A percentile compares a stretch with the other conserved stretches of the same genome.
Conservation (phyloP, 208 protist genomes). For the Leptomonas seymouri region DNA sequence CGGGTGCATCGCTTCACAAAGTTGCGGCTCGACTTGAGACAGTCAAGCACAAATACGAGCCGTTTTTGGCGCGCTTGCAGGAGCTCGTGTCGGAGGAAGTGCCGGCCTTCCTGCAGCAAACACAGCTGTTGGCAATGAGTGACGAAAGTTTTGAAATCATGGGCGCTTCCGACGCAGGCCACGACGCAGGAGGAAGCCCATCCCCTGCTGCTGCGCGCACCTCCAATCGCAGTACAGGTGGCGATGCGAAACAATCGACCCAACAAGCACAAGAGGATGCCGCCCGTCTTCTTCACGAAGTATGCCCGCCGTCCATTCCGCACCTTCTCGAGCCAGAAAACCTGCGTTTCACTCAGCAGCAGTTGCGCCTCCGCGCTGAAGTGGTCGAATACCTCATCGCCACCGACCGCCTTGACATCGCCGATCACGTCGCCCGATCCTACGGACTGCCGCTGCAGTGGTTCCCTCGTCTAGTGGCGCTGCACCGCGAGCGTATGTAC, state of each 20-base stretch:
- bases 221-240: not conserved
- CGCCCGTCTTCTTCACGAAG: constrained; percentile 35
- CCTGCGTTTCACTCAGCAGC: constrained; percentile 42
- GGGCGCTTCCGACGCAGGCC: not conserved
- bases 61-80: constrained; percentile 35
- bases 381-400: constrained; percentile 83
- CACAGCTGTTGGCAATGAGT: constrained; percentile 37
- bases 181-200: not conserved
- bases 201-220: not conserved
- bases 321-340: constrained; percentile 57
- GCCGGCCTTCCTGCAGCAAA: constrained; percentile 48
- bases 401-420: constrained; percentile 60
- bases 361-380: constrained; percentile 69
- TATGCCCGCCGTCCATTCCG: constrained; percentile 63
- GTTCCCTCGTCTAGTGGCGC: constrained; percentile 66
- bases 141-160: not conserved
- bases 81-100: constrained; percentile 49
- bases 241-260: not conserved
- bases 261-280: constrained; percentile 21
- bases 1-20: constrained; percentile 74
- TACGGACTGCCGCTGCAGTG: constrained; percentile 76
- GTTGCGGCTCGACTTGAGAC: constrained; percentile 54
- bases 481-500: constrained; percentile 24
- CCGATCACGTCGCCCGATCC: constrained; percentile 52
- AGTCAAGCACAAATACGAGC: constrained; percentile 61